Conservation (phyloP, 176 grass and related monocot genomes). For the Pontederia crassipes region DNA sequence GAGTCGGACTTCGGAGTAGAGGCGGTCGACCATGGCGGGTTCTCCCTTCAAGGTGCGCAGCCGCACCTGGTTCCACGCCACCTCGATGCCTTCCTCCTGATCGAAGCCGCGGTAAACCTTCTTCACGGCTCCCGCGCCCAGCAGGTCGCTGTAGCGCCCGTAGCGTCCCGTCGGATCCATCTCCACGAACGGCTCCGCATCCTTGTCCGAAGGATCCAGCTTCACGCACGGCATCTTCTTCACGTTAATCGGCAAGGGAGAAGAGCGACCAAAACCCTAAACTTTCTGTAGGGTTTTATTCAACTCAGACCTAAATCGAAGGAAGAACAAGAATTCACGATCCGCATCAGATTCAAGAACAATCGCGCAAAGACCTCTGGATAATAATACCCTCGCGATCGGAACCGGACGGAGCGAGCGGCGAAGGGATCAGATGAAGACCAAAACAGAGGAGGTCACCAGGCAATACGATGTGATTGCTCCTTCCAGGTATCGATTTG, state of each 20-base stretch:
- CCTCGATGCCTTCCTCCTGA: conserved; percentile 96
- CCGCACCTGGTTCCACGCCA: conserved; percentile 91
- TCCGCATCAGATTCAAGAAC: too few relatives aligned
- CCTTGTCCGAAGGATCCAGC: conserved; percentile 17
- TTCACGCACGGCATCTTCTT: conserved; percentile 21
- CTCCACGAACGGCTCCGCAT: conserved; percentile 78
- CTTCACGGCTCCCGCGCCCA: conserved; percentile 77
- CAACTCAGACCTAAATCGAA: too few relatives aligned
- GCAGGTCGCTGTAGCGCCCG: conserved; percentile 70
- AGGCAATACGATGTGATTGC: too few relatives aligned
- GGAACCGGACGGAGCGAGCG: too few relatives aligned
- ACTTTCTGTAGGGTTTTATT: background rate
- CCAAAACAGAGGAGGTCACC: too few relatives aligned
- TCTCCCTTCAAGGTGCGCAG: conserved; percentile 40
- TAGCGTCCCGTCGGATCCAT: conserved; percentile 76
- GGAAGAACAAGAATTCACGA: too few relatives aligned
- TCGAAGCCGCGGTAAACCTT: conserved; percentile 93
- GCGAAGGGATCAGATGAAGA: too few relatives aligned
- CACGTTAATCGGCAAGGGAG: too few relatives aligned
- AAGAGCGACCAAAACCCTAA: background rate
- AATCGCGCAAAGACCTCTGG: too few relatives aligned
- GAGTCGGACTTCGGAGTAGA: conserved; percentile 76
- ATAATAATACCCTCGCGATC: too few relatives aligned
- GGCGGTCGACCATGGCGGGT: conserved; percentile 46
- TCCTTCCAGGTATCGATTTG: too few relatives aligned